A percentile compares a stretch with the other conserved stretches of the same genome.
phyloP scores from a whole-genome alignment of 2,329 filamentous ascomycete species.

The Colletotrichum sp. region DNA sequence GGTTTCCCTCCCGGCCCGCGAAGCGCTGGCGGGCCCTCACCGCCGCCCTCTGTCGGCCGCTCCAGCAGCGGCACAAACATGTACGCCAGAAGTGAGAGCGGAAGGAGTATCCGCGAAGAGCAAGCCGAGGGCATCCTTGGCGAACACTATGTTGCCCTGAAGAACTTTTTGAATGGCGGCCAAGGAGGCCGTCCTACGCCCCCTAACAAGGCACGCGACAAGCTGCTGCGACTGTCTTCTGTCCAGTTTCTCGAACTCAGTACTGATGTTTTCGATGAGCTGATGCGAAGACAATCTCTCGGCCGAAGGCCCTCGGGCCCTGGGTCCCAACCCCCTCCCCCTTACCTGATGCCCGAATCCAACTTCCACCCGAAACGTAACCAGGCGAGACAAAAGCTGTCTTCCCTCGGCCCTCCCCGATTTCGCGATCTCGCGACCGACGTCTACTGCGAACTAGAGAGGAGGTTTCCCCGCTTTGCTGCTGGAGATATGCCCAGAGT shows the following conservation, averaged over 20 bases:
- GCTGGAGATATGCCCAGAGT: constrained; percentile 71
- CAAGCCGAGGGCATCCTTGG: constrained; percentile 67
- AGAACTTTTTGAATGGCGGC: constrained; percentile 76
- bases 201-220: constrained; percentile 91
- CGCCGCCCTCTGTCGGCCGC: constrained; percentile 84
- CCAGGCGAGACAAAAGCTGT: constrained; percentile 94
- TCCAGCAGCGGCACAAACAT: constrained; percentile 81
- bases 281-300: constrained; percentile 81
- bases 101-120: constrained; percentile 65
- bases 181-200: constrained; percentile 78
- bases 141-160: constrained; percentile 83
- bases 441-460: constrained; percentile 93
- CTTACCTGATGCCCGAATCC: constrained; percentile 81
- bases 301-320: constrained; percentile 59
- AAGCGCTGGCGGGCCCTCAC: constrained; percentile 73
- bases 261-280: constrained; percentile 96
- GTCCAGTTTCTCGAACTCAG: constrained; percentile 98
- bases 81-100: constrained; percentile 71
- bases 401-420: constrained; percentile 82
- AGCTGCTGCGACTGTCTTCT: constrained; percentile 85
- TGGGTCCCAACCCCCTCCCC: constrained; percentile 61
- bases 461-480: constrained; percentile 84
- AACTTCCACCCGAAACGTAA: constrained; percentile 97
- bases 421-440: constrained; percentile 95
- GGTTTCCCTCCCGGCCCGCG: constrained; percentile 59